phyloP scores from a whole-genome alignment of 2,329 filamentous ascomycete species.

The Penicillium sp. region DNA sequence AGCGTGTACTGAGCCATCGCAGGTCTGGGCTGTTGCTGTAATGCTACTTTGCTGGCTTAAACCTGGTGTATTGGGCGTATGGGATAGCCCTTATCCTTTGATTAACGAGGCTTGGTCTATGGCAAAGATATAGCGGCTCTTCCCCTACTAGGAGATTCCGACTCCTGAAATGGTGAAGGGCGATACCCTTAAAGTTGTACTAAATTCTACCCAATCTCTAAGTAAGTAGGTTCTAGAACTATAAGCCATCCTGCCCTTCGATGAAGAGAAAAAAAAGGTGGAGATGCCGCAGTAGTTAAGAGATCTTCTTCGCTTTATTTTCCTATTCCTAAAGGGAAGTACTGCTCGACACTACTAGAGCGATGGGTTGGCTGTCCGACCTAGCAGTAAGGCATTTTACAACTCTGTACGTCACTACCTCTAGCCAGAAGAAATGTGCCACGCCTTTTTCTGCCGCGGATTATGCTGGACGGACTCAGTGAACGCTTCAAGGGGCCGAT shows the following conservation, averaged over 20 bases:
- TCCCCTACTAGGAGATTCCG: neutral
- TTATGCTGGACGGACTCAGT: too few species aligned
- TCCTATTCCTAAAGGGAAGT: too few species aligned
- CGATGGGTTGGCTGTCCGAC: too few species aligned
- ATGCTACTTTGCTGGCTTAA: conserved; percentile 4
- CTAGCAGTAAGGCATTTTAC: too few species aligned
- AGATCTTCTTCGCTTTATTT: neutral
- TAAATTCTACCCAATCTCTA: neutral
- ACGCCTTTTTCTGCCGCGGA: too few species aligned
- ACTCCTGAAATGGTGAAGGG: neutral
- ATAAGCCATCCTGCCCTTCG: neutral
- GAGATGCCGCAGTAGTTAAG: neutral
- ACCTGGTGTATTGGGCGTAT: neutral
- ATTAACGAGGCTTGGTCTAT: neutral
- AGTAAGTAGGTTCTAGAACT: neutral
- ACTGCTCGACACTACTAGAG: too few species aligned
- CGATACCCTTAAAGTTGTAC: neutral
- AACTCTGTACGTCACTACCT: too few species aligned
- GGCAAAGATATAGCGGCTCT: neutral
- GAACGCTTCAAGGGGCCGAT: too few species aligned
- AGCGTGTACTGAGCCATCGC: neutral
- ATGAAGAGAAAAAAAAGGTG: neutral
- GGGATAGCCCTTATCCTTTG: neutral
- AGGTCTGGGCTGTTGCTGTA: neutral
- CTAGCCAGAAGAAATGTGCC: too few species aligned